phyloP scores from a whole-genome alignment of 1,284 basidiomycete species.

The Inonotus hispidus region DNA sequence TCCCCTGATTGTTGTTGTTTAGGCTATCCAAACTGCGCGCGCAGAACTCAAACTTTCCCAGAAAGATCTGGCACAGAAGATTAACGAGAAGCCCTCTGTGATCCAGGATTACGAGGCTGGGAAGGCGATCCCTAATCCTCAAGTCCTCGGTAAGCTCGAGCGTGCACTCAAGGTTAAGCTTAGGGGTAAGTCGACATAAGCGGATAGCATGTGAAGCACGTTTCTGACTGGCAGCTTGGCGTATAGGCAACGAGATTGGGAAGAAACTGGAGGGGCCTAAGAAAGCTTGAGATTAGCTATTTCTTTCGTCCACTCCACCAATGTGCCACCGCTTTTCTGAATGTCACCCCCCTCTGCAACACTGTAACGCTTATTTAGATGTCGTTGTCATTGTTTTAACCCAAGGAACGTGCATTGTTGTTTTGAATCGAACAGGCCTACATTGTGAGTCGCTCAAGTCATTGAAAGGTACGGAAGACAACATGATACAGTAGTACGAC shows the following conservation, averaged over 20 bases:
- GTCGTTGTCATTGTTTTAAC: not conserved
- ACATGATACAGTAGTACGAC: constrained; percentile 8
- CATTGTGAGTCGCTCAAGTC: not conserved
- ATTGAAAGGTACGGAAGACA: constrained; percentile 1
- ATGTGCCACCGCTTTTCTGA: not conserved
- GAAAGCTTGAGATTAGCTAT: constrained; percentile 1
- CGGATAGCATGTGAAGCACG: not conserved
- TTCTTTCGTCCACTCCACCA: not conserved
- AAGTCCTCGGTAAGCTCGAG: constrained; percentile 91
- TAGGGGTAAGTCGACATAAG: constrained; percentile 56
- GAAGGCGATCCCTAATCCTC: constrained; percentile 85
- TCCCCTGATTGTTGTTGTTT: constrained; percentile 10
- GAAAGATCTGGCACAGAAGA: constrained; percentile 91
- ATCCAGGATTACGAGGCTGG: constrained; percentile 89
- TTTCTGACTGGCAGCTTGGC: not conserved
- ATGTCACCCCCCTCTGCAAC: not conserved
- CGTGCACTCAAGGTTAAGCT: constrained; percentile 88
- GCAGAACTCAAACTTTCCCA: constrained; percentile 78
- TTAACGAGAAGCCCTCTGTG: constrained; percentile 87
- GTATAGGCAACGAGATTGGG: constrained; percentile 68
- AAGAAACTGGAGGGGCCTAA: constrained; percentile 65
- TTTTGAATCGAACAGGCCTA: not conserved
- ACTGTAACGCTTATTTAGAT: not conserved
- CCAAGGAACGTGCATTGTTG: not conserved
- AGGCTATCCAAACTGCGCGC: constrained; percentile 84